Base-by-base conservation (phyloP, 768 basidiomycete species). In the Lentinula raphanica region DNA sequence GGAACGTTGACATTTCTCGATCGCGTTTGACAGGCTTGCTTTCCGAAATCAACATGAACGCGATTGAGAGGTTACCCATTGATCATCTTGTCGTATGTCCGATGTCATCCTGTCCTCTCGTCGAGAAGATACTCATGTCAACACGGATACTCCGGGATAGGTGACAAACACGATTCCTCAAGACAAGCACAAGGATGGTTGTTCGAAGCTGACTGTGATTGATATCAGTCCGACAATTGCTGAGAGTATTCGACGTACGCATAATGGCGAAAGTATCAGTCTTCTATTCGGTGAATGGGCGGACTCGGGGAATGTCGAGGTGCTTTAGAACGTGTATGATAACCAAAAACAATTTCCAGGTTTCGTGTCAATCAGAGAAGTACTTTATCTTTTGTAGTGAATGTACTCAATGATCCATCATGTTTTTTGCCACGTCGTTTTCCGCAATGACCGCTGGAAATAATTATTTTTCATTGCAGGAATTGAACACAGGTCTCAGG, bases 151-250 rank as follows among this genome's bases (percentile, higher is more conserved):
- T 45, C 38, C 35, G 38, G 59, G 35, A 65, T 36, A 93, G 87
- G 94, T 98, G 36, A 97, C 97, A 49, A 99, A 99, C 74, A 92
- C 95, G 13, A 87, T 96, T 59, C 94, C 94, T 17, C 94, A 97
- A 78, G 79, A 68, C 49, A 78, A 85, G 55, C 87, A 94, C 63
- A 76, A 81, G 64, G 72, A 64, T 3, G 67, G 69, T 31, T 87
- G 86, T 66, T 76, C 82, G 32, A 98, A 97, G 70, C 78, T 99
- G 55, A 83, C 89, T 64, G 87, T 89, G 7, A 84, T 99, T 65
- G 97, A 99, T 72, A 83, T 98, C 66, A 90, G 87, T 67, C 84
- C 92, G 27, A 92, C 91, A 36, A 86, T 99, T 63, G 91, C 97
- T 5, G 97, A 99, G 77, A 94, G 92, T 63, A 97, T 99, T 56